Percentiles rank a stretch among this genome's conserved stretches.
These are phyloP conservation scores for Claviceps sp. DNA, from an alignment of 2,329 filamentous ascomycete species.

Conservation along the genomic window DNA sequence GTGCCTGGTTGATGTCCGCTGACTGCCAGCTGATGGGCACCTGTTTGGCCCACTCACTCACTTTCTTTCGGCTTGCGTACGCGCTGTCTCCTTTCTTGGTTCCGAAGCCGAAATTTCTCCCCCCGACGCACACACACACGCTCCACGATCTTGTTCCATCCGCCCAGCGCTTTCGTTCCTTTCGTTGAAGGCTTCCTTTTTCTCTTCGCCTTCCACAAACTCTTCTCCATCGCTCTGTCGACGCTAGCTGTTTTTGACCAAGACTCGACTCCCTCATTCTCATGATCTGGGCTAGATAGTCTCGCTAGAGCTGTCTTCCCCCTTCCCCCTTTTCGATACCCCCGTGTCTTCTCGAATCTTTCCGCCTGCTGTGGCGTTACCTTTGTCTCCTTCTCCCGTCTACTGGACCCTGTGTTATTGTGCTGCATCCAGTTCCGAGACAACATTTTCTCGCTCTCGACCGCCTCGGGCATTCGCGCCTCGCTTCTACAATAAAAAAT, in stretches of 20 bases:
- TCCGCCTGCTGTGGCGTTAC: conserved; percentile 7
- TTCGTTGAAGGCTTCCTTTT: conserved; percentile 5
- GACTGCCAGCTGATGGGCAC: conserved; percentile 4
- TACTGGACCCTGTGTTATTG: conserved; percentile 2
- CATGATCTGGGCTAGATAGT: conserved; percentile 1
- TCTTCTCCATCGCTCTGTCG: conserved; percentile 1
- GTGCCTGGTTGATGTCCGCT: neutral
- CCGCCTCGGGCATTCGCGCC: neutral
- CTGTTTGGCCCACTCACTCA: conserved; percentile 4
- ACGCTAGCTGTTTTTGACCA: conserved; percentile 2
- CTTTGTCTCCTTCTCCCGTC: conserved; percentile 3
- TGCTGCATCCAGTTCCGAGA: neutral
- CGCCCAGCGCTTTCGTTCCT: conserved; percentile 8
- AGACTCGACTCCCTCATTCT: neutral
- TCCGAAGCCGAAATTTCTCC: conserved; percentile 11
- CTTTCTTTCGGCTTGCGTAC: conserved; percentile 6
- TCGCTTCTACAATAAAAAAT: neutral
- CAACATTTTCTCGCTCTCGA: neutral
- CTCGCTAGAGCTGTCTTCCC: conserved; percentile 1
- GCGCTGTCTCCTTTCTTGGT: conserved; percentile 9
- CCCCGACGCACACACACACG: conserved; percentile 5
- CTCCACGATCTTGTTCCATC: conserved; percentile 9
- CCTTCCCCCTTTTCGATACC: conserved; percentile 7
- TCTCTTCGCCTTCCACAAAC: neutral
- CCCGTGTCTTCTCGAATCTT: conserved; percentile 8